Conservation (phyloP, 1,139 yeast genomes). For the Debaryomycetaceae sp. region DNA sequence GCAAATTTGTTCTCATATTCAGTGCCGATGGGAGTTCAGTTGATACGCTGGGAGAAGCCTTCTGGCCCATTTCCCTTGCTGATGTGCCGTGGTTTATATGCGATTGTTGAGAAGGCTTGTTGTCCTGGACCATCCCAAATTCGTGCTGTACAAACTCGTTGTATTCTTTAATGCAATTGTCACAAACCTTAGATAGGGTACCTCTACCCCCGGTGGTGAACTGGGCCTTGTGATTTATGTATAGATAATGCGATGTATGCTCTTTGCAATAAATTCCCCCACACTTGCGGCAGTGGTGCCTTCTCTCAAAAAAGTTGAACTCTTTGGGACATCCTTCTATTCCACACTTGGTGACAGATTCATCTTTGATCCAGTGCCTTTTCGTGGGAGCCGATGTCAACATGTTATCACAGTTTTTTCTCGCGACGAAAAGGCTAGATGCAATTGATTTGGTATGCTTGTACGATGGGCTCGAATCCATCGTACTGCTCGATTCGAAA, state of each 20-base stretch:
- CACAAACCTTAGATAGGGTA: conserved; percentile 75
- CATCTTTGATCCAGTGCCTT: conserved; percentile 79
- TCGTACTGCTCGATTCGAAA: conserved; percentile 31
- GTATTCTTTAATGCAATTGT: conserved; percentile 67
- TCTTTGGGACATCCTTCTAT: conserved; percentile 53
- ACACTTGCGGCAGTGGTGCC: conserved; percentile 93
- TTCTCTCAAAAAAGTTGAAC: conserved; percentile 74
- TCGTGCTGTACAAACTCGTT: conserved; percentile 46
- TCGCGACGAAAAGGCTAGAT: conserved; percentile 6
- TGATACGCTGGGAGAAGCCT: not conserved
- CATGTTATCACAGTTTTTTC: conserved; percentile 25
- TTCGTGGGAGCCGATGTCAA: conserved; percentile 52
- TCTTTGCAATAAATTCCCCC: conserved; percentile 88
- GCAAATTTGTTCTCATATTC: not conserved
- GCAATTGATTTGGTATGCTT: not conserved
- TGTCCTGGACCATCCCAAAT: conserved; percentile 27
- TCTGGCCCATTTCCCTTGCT: not conserved
- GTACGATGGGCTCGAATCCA: conserved; percentile 21
- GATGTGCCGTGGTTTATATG: not conserved
- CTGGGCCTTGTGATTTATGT: conserved; percentile 67
- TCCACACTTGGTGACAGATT: conserved; percentile 59
- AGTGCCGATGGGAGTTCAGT: not conserved
- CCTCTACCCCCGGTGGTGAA: conserved; percentile 77
- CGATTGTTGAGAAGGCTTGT: not conserved
- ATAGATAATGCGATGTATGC: conserved; percentile 51